These are phyloP conservation scores for Miscanthus lutarioriparius DNA, from an alignment of 176 grass and related monocot genomes.

Conservation along the genomic window DNA sequence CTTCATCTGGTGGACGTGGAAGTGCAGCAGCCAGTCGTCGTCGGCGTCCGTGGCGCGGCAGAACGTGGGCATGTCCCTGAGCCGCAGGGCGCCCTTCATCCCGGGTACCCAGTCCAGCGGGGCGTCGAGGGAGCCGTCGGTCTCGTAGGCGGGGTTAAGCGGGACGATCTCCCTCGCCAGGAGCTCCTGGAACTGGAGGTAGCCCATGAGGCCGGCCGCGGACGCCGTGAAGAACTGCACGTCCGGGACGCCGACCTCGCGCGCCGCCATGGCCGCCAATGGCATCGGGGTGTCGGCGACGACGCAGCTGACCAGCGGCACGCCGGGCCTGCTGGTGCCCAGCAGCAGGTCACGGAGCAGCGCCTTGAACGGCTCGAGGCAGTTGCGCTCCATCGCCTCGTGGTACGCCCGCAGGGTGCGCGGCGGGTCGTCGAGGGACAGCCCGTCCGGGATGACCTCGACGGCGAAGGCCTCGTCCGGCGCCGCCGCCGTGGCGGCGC, in stretches of 20 bases:
- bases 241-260: slow-evolving; percentile 37
- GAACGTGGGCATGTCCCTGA: slow-evolving; percentile 47
- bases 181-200: slow-evolving; percentile 39
- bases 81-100: slow-evolving; percentile 26
- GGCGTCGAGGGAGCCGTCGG: slow-evolving; percentile 40
- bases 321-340: background rate
- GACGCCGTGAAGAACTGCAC: slow-evolving; percentile 54
- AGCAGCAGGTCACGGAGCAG: background rate
- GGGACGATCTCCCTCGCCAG: slow-evolving; percentile 20
- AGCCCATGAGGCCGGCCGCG: slow-evolving; percentile 26
- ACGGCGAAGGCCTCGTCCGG: background rate
- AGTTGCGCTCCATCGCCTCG: slow-evolving; percentile 33
- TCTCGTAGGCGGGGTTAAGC: background rate
- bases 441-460: slow-evolving; percentile 40
- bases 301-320: slow-evolving; percentile 26
- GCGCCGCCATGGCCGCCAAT: slow-evolving; percentile 30
- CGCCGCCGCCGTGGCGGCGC: background rate
- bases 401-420: background rate
- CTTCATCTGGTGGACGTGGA: slow-evolving; percentile 13
- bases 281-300: slow-evolving; percentile 45
- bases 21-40: slow-evolving; percentile 14
- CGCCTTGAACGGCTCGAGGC: slow-evolving; percentile 19
- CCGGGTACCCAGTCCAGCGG: slow-evolving; percentile 48
- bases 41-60: slow-evolving; percentile 33
- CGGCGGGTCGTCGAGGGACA: background rate